These are phyloP conservation scores for Suaeda aralocaspica DNA, from an alignment of 148 eudicot species.

Conservation along the genomic window DNA sequence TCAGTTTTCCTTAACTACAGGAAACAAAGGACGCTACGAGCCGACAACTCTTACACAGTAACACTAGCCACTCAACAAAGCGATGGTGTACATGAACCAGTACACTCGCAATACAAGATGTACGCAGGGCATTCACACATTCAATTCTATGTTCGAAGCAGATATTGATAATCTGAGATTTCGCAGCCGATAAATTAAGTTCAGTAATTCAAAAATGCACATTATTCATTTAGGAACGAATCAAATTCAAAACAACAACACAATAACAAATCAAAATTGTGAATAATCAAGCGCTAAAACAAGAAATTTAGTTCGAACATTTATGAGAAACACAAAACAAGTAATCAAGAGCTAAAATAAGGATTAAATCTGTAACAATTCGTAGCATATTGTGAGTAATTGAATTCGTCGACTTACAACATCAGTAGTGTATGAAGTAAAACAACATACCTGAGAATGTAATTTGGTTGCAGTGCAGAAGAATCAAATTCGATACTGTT, in stretches of 20 bases:
- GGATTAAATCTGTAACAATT: neutral
- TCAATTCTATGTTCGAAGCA: neutral
- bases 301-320: neutral
- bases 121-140: neutral
- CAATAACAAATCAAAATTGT: neutral
- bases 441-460: constrained; percentile 39
- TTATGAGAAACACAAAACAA: neutral
- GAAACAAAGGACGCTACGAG: neutral
- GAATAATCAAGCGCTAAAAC: too few species aligned
- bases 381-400: neutral
- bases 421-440: neutral
- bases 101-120: too few species aligned
- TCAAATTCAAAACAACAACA: neutral
- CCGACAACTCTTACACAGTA: too few species aligned
- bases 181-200: neutral
- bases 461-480: constrained; percentile 25
- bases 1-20: neutral
- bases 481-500: constrained; percentile 27
- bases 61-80: too few species aligned
- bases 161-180: neutral
- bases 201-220: neutral
- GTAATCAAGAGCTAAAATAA: neutral
- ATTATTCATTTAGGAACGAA: too few species aligned
- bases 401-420: neutral
- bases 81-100: too few species aligned